Percentiles rank a stretch among this genome's conserved stretches.
phyloP scores from a whole-genome alignment of 2,329 filamentous ascomycete genomes.

The Ophiostoma ips region DNA sequence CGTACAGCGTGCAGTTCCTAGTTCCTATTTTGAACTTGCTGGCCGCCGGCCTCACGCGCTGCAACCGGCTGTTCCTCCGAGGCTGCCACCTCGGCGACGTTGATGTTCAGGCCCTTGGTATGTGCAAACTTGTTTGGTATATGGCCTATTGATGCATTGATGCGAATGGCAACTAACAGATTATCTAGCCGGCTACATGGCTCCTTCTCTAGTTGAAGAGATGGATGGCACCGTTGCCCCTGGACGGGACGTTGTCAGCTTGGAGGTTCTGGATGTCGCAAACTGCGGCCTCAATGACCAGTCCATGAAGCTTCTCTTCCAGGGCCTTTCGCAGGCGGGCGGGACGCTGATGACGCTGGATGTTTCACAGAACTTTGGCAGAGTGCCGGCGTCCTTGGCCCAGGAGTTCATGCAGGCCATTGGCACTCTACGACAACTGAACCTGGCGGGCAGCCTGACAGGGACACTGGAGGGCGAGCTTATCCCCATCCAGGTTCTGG shows the following conservation, averaged over 20 bases:
- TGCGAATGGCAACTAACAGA: too few relatives aligned
- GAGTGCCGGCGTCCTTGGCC: slow-evolving; percentile 33
- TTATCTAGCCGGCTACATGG: slow-evolving; percentile 11
- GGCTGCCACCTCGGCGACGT: slow-evolving; percentile 32
- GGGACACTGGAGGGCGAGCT: slow-evolving; percentile 30
- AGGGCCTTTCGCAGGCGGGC: slow-evolving; percentile 24
- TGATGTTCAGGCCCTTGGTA: slow-evolving; percentile 32
- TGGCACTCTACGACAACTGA: slow-evolving; percentile 31
- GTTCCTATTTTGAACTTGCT: slow-evolving; percentile 33
- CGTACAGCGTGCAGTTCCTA: slow-evolving; percentile 18
- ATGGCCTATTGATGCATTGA: too few relatives aligned
- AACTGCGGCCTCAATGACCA: slow-evolving; percentile 37
- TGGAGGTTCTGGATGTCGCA: slow-evolving; percentile 37
- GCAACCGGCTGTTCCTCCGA: slow-evolving; percentile 36
- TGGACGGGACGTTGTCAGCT: slow-evolving; percentile 17
- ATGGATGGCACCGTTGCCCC: background rate
- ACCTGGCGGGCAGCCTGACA: slow-evolving; percentile 37
- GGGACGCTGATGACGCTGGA: slow-evolving; percentile 32
- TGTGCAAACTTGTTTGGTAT: too few relatives aligned
- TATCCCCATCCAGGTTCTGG: slow-evolving; percentile 30
- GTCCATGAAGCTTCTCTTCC: slow-evolving; percentile 33
- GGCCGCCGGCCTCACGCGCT: slow-evolving; percentile 28
- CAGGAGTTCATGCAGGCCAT: slow-evolving; percentile 30
- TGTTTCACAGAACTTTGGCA: slow-evolving; percentile 38
- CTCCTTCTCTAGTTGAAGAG: slow-evolving; percentile 2